phyloP scores from a whole-genome alignment of 768 basidiomycete genomes.

The Rhodocollybia butyracea region DNA sequence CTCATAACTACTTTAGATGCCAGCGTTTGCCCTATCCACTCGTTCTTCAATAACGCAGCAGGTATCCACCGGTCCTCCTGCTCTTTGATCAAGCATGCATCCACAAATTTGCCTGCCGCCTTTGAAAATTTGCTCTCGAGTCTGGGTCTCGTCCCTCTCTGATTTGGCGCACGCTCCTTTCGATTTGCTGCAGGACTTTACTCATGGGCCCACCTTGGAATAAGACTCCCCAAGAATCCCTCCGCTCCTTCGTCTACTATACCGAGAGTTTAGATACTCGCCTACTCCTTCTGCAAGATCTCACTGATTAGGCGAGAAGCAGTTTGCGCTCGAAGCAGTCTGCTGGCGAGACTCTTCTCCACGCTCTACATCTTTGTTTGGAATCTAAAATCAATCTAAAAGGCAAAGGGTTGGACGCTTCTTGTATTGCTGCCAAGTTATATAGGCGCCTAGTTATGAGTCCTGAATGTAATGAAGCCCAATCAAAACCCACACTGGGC shows the following conservation, averaged over 20 bases:
- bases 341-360: too few species aligned
- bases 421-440: too few species aligned
- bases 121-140: slow-evolving; percentile 61
- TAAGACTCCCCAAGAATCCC: slow-evolving; percentile 89
- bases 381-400: too few species aligned
- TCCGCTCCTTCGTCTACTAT: slow-evolving; percentile 84
- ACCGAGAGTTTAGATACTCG: too few species aligned
- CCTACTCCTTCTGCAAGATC: too few species aligned
- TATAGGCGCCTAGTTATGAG: too few species aligned
- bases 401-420: too few species aligned
- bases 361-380: too few species aligned
- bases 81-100: slow-evolving; percentile 89
- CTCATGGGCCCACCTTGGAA: slow-evolving; percentile 93
- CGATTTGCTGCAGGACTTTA: slow-evolving; percentile 95
- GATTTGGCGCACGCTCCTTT: slow-evolving; percentile 92
- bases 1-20: not conserved
- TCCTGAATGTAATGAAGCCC: too few species aligned
- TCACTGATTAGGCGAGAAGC: too few species aligned
- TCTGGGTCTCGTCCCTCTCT: slow-evolving; percentile 33
- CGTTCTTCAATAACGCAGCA: slow-evolving; percentile 64
- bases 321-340: too few species aligned
- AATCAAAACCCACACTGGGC: too few species aligned
- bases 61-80: slow-evolving; percentile 80
- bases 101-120: slow-evolving; percentile 82
- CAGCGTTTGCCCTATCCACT: not conserved